Conservation (phyloP, 768 basidiomycete species). For the Lactifluus echinatus region DNA sequence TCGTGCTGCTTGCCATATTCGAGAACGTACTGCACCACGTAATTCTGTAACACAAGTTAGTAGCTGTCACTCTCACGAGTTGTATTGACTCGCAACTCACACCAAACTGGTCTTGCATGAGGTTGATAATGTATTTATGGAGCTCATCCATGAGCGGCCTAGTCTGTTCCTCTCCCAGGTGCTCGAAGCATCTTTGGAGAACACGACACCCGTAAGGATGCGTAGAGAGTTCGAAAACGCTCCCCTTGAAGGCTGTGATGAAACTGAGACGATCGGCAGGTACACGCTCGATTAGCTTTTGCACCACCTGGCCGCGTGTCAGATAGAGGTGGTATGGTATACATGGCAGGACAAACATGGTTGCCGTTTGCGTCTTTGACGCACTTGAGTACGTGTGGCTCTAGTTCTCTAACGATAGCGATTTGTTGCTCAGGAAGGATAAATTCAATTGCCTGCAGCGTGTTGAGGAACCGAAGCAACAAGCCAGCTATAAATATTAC, state of each 20-base stretch:
- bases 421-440: constrained; percentile 72
- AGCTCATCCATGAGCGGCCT: constrained; percentile 76
- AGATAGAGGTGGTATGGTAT: constrained; percentile 3
- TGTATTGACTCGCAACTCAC: constrained; percentile 36
- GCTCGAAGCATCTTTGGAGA: constrained; percentile 85
- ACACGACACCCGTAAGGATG: constrained; percentile 95
- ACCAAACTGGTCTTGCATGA: constrained; percentile 91
- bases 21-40: constrained; percentile 90
- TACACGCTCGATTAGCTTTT: constrained; percentile 81
- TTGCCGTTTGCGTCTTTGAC: constrained; percentile 92
- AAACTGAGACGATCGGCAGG: constrained; percentile 69
- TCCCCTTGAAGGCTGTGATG: constrained; percentile 64
- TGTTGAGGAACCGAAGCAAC: constrained; percentile 12
- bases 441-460: constrained; percentile 69
- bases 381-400: constrained; percentile 71
- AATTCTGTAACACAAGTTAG: constrained; percentile 50
- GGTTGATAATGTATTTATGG: constrained; percentile 52
- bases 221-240: constrained; percentile 71
- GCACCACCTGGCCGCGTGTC: constrained; percentile 52
- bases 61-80: background rate
- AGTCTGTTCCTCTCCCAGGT: constrained; percentile 60
- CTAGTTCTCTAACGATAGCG: constrained; percentile 67
- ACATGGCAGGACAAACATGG: constrained; percentile 51
- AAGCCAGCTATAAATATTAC: constrained; percentile 31
- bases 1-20: constrained; percentile 71